These are phyloP conservation scores for Botrytis paeoniae DNA, from an alignment of 2,329 filamentous ascomycete genomes.

Conservation along the genomic window DNA sequence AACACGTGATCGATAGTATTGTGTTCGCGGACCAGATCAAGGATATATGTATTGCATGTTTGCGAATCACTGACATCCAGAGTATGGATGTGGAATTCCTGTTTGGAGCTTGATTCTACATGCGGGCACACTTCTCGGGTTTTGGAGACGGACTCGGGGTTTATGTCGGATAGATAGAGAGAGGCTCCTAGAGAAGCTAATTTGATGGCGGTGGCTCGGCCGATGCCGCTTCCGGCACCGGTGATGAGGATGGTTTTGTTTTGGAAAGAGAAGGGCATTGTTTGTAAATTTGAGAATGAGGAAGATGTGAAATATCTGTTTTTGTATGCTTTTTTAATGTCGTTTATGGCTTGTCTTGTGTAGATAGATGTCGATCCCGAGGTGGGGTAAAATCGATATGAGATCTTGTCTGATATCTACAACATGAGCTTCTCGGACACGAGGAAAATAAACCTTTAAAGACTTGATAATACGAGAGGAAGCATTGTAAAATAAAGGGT, in stretches of 20 bases:
- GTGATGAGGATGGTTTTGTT: slow-evolving; percentile 34
- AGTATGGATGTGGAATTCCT: background rate
- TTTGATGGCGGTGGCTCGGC: slow-evolving; percentile 32
- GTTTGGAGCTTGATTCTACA: background rate
- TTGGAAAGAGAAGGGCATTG: slow-evolving; percentile 17
- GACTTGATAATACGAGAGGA: too few species aligned
- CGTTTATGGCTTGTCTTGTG: background rate
- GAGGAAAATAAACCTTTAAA: accelerated
- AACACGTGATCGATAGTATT: slow-evolving; percentile 38
- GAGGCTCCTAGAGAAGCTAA: slow-evolving; percentile 32
- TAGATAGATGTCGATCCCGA: background rate
- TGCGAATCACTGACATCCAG: slow-evolving; percentile 3
- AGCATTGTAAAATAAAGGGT: too few species aligned
- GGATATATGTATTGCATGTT: slow-evolving; percentile 26
- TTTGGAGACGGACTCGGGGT: slow-evolving; percentile 28
- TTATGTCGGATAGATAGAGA: slow-evolving; percentile 36
- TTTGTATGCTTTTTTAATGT: background rate
- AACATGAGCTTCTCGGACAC: background rate
- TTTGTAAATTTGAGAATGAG: accelerated
- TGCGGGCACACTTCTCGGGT: slow-evolving; percentile 20
- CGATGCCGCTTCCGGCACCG: slow-evolving; percentile 35
- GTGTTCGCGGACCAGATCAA: slow-evolving; percentile 22
- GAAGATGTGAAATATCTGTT: background rate
- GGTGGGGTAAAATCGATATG: background rate
- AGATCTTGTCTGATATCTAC: background rate